A percentile compares a stretch with the other conserved stretches of the same genome.
phyloP scores from a whole-genome alignment of 2,329 filamentous ascomycete species.

The Monilinia aucupariae region DNA sequence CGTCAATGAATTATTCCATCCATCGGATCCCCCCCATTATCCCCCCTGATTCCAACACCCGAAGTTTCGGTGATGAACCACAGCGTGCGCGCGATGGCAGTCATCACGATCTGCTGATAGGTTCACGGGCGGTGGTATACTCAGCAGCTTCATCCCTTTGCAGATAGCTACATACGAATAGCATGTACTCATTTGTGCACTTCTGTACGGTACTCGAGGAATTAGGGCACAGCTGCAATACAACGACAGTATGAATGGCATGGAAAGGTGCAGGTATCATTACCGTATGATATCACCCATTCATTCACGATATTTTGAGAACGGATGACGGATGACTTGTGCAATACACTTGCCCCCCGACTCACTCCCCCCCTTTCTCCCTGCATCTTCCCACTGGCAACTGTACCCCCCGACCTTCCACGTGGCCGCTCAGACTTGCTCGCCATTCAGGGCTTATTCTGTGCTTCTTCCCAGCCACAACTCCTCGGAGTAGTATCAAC shows the following conservation, averaged over 20 bases:
- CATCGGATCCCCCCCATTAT: conserved; percentile 4
- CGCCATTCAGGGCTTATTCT: neutral
- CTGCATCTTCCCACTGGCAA: conserved; percentile 1
- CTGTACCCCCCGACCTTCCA: conserved; percentile 11
- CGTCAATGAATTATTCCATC: neutral
- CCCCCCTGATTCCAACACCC: neutral
- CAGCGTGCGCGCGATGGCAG: neutral
- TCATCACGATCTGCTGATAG: conserved; percentile 1
- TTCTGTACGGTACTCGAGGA: no score
- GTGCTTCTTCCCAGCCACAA: neutral
- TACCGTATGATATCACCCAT: neutral
- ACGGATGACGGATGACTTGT: conserved; percentile 3
- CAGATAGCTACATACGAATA: neutral
- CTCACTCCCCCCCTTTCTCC: conserved; percentile 2
- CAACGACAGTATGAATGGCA: neutral
- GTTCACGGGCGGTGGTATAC: neutral
- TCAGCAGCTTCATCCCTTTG: neutral
- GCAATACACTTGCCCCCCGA: neutral
- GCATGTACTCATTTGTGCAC: neutral
- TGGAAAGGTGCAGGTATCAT: conserved; percentile 13
- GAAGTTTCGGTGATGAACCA: neutral
- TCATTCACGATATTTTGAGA: neutral
- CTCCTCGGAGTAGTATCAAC: neutral
- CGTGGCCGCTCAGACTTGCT: conserved; percentile 14
- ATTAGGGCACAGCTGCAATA: neutral